A percentile compares a stretch with the other conserved stretches of the same genome.
These are phyloP conservation scores for Lasiodiplodia gonubiensis DNA, from an alignment of 2,329 filamentous ascomycete species.

Conservation along the genomic window DNA sequence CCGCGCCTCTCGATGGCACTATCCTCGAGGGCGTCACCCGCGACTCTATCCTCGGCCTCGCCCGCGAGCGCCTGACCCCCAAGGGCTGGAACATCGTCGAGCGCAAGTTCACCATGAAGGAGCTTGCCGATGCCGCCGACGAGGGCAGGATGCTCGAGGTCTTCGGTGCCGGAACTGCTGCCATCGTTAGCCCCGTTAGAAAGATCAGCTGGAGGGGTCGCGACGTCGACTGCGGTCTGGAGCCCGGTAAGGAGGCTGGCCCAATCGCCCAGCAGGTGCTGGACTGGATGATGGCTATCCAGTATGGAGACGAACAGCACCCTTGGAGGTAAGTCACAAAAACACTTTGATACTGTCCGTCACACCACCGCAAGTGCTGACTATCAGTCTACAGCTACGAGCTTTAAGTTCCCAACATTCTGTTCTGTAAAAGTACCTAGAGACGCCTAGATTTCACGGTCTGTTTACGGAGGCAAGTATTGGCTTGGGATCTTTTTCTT, in stretches of 20 bases:
- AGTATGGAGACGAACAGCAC: conserved; percentile 93
- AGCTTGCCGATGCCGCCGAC: conserved; percentile 77
- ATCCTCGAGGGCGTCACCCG: conserved; percentile 95
- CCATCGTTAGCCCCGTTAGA: conserved; percentile 88
- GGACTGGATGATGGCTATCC: conserved; percentile 93
- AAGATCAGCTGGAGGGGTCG: conserved; percentile 87
- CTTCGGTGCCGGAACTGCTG: conserved; percentile 92
- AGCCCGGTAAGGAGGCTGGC: conserved; percentile 82
- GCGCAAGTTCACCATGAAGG: conserved; percentile 89
- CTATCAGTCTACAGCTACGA: conserved; percentile 10
- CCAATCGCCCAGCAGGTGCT: conserved; percentile 87
- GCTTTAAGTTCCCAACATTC: background rate
- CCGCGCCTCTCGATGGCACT: conserved; percentile 94
- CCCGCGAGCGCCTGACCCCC: conserved; percentile 78
- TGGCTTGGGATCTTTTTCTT: background rate
- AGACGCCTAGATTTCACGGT: conserved; percentile 16
- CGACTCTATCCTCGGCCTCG: conserved; percentile 87
- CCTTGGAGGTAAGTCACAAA: conserved; percentile 74
- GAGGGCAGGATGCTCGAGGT: conserved; percentile 91
- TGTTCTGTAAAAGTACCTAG: conserved; percentile 12
- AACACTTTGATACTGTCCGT: background rate
- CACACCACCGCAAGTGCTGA: background rate
- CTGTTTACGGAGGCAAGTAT: conserved; percentile 9
- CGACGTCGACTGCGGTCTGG: conserved; percentile 81
- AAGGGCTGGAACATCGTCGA: conserved; percentile 89